Evolutionary conservation across 2,329 filamentous ascomycete genomes (phyloP).

Genomic region (Trichoderma sp.): DNA sequence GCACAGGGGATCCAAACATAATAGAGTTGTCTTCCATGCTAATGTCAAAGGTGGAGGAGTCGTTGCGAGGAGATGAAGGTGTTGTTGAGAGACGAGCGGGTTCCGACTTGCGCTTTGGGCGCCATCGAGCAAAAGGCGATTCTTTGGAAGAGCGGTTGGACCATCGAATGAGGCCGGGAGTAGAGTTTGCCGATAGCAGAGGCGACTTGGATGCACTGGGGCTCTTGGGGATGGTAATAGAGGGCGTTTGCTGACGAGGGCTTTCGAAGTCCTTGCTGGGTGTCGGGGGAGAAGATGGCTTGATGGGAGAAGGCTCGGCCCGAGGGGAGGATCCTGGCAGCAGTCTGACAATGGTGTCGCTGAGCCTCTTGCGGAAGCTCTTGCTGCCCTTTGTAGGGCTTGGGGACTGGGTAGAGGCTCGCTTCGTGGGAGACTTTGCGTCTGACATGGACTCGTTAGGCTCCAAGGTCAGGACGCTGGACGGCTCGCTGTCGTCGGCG

Average conservation of each 20-base stretch:
- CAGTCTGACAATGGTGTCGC: slow-evolving; percentile 34
- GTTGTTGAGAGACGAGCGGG: neutral
- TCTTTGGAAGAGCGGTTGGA: slow-evolving; percentile 11
- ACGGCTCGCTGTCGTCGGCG: slow-evolving; percentile 33
- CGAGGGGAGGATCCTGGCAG: slow-evolving; percentile 30
- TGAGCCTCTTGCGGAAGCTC: slow-evolving; percentile 30
- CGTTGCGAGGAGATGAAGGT: neutral
- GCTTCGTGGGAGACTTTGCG: slow-evolving; percentile 36
- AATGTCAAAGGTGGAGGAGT: neutral
- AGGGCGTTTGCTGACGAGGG: neutral
- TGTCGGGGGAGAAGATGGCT: slow-evolving; percentile 34
- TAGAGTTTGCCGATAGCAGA: neutral
- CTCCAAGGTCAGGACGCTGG: slow-evolving; percentile 29
- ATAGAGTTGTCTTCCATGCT: neutral
- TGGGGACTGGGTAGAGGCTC: slow-evolving; percentile 28
- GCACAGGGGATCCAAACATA: slow-evolving; percentile 26
- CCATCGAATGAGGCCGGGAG: slow-evolving; percentile 6
- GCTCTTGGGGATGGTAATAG: slow-evolving; percentile 10
- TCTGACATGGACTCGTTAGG: slow-evolving; percentile 29
- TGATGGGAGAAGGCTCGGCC: slow-evolving; percentile 34
- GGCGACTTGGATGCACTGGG: slow-evolving; percentile 5
- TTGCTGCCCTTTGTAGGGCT: slow-evolving; percentile 32
- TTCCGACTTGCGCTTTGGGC: slow-evolving; percentile 21
- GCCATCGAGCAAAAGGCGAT: slow-evolving; percentile 28
- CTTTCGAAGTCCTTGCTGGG: slow-evolving; percentile 26